Conservation (phyloP, 441 rosid genomes). For the Metrosideros polymorpha region DNA sequence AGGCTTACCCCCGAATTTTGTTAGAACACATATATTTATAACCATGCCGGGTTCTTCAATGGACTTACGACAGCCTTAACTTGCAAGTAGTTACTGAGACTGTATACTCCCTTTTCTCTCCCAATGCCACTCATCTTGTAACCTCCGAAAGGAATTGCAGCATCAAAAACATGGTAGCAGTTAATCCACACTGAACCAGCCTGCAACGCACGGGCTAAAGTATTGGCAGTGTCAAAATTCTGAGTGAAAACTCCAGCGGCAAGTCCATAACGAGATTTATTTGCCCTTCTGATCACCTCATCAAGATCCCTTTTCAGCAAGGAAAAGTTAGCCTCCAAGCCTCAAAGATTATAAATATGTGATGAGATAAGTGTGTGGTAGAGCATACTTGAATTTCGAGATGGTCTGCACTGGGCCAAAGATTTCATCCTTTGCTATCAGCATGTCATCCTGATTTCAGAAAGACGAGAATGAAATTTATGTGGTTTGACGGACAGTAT, state of each 20-base stretch:
- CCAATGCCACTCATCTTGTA: constrained; percentile 80
- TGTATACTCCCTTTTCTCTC: constrained; percentile 60
- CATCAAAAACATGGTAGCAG: constrained; percentile 51
- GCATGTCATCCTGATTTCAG: not conserved
- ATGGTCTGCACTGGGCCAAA: constrained; percentile 4
- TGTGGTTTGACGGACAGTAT: not conserved
- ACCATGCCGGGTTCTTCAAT: constrained; percentile 70
- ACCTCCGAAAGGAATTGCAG: constrained; percentile 71
- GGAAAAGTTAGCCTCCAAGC: not conserved
- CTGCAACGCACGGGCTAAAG: constrained; percentile 43
- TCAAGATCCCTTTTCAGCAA: constrained; percentile 3
- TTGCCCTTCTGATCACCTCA: constrained; percentile 14
- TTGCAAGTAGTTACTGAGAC: constrained; percentile 65
- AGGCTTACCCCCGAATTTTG: not conserved
- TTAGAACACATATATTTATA: not conserved
- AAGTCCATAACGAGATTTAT: constrained; percentile 25
- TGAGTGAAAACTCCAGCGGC: constrained; percentile 67
- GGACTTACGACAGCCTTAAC: constrained; percentile 75
- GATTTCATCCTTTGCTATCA: constrained; percentile 3
- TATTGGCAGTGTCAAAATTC: constrained; percentile 56
- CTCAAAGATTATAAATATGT: not conserved
- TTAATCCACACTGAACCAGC: constrained; percentile 64
- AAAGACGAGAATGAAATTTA: not conserved
- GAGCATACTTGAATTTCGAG: constrained; percentile 4
- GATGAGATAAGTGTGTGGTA: not conserved